These are phyloP conservation scores for Colletotrichum eremochloae DNA, from an alignment of 2,329 filamentous ascomycete genomes.

Conservation along the genomic window DNA sequence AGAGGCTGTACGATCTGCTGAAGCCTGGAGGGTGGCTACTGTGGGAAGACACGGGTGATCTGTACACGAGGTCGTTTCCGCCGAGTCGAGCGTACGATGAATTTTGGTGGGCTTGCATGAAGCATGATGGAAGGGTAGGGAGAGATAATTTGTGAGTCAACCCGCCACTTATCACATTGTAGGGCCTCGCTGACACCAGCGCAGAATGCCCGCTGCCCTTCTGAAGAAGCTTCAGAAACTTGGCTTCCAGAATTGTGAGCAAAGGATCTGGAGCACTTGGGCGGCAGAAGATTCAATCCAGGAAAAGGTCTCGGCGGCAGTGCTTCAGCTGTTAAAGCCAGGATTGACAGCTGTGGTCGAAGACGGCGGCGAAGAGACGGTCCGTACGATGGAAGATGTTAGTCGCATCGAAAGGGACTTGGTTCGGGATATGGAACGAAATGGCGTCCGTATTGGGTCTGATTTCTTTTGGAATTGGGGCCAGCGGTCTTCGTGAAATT, in stretches of 20 bases:
- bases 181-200: background rate
- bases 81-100: conserved; percentile 35
- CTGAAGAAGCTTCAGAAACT: conserved; percentile 16
- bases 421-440: conserved; percentile 11
- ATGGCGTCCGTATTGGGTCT: conserved; percentile 18
- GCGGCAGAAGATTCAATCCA: conserved; percentile 26
- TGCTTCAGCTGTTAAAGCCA: conserved; percentile 7
- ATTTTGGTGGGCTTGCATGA: conserved; percentile 31
- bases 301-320: background rate
- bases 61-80: conserved; percentile 26
- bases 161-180: background rate
- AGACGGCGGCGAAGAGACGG: conserved; percentile 28
- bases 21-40: conserved; percentile 43
- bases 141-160: conserved; percentile 22
- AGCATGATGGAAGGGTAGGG: conserved; percentile 23
- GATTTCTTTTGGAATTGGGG: conserved; percentile 32
- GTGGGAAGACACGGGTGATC: conserved; percentile 41
- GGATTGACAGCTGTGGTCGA: conserved; percentile 18
- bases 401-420: conserved; percentile 20
- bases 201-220: conserved; percentile 25
- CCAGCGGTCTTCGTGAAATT: conserved; percentile 6
- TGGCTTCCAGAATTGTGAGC: conserved; percentile 17
- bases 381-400: conserved; percentile 27
- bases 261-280: conserved; percentile 32
- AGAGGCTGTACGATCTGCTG: conserved; percentile 40